Conservation (phyloP, 2,329 filamentous ascomycete species). For the Phaeosphaeria sp. region DNA sequence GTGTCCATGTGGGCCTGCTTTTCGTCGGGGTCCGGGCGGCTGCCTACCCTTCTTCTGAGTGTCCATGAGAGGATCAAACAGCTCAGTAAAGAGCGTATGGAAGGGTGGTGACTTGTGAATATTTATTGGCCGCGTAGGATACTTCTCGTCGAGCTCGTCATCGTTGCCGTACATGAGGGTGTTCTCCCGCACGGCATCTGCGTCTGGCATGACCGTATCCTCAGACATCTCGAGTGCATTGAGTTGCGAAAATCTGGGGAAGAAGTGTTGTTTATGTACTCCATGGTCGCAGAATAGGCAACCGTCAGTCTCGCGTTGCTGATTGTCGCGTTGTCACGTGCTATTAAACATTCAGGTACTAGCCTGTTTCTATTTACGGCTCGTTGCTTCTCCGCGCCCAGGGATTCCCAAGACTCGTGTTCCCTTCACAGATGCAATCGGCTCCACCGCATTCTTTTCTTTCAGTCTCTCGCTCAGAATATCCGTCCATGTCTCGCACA, state of each 20-base stretch:
- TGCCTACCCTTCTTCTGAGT: conserved; percentile 73
- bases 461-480: conserved; percentile 21
- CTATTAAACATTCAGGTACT: conserved; percentile 3
- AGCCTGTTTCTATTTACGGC: conserved; percentile 9
- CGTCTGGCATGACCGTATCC: conserved; percentile 48
- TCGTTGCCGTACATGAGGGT: conserved; percentile 58
- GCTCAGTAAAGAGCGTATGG: conserved; percentile 73
- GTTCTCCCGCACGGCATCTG: conserved; percentile 55
- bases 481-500: conserved; percentile 9
- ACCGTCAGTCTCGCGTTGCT: conserved; percentile 15
- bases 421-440: conserved; percentile 8
- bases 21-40: conserved; percentile 62
- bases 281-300: conserved; percentile 12
- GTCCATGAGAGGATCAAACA: conserved; percentile 83
- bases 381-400: background rate
- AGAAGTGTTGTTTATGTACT: conserved; percentile 1
- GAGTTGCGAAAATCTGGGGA: conserved; percentile 1
- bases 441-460: conserved; percentile 15
- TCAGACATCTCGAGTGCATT: conserved; percentile 35
- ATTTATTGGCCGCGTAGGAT: conserved; percentile 83
- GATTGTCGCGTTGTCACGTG: conserved; percentile 25
- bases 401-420: conserved; percentile 1
- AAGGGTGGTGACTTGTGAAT: conserved; percentile 81
- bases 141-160: conserved; percentile 58
- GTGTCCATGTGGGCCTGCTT: conserved; percentile 66